Evolutionary conservation across 306 rosid genomes (phyloP), one percentile per base, ranked within the genome.

Genomic region (Glycine latifolia): DNA sequence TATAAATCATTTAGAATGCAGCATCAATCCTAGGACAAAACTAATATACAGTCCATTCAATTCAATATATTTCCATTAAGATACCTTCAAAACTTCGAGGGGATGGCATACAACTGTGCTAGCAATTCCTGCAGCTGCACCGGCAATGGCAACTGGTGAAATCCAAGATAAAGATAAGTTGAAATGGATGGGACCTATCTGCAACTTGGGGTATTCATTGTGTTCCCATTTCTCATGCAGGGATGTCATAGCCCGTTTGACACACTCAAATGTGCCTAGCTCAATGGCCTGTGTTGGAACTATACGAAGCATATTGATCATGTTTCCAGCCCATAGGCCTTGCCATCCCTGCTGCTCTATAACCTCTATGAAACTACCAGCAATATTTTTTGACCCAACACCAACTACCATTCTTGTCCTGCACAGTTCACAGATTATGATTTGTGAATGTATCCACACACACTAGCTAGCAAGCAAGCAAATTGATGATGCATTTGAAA

Each of bases 401-500:
- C 99, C 99, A 75, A 95, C 99, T 10, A 95, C 90, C 99, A 95
- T 95, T 88, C 97, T 89, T 33, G 99, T 95, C 91, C 99, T 95
- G 97, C 79, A 35, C 31, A 26, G 31, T 26, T 26, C 31, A 26
- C 31, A 26, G 31, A 26, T 26, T 26, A 26, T 26, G 31, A 26
- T 26, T 26, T 26, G 1, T 26, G 31, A 26, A 26, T 26, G 31
- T 26, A 26, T 26, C 31, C 31, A 26, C 31, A 26, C 31, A 35
- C 44, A 41, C 44, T 41, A 41, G 44, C 44, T 41, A 26, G 31
- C 26, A 26, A 26, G 31, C 31, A 26, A 41, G 44, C 44, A 41
- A 41, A 41, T 41, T 41, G 44, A 41, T 41, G 44, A 41, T 41
- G 44, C 44, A 41, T 41, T 41, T 41, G 9, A 43, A 43, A 63